These are phyloP conservation scores for Colletotrichum ledebouriae DNA, from an alignment of 2,329 filamentous ascomycete genomes.

Conservation along the genomic window DNA sequence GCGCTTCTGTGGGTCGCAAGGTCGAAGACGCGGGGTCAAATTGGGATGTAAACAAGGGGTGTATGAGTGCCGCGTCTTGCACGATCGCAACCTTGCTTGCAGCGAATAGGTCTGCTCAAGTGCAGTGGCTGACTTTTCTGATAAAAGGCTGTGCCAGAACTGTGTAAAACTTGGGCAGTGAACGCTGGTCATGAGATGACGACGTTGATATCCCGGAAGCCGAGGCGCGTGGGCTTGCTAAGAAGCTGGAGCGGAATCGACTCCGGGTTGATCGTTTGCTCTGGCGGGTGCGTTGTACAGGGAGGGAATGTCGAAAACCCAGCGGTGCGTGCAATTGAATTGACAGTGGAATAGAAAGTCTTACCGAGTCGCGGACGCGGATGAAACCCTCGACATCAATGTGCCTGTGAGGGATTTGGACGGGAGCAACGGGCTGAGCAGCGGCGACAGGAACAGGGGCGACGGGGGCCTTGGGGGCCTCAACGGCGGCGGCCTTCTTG, in stretches of 20 bases:
- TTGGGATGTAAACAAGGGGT: conserved; percentile 26
- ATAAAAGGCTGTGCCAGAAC: neutral
- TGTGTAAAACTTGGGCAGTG: neutral
- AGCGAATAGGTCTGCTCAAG: conserved; percentile 2
- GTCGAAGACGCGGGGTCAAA: conserved; percentile 44
- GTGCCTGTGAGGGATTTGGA: conserved; percentile 47
- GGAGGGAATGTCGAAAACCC: neutral
- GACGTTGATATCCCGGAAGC: conserved; percentile 5
- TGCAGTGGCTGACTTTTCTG: neutral
- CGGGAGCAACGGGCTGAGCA: conserved; percentile 49
- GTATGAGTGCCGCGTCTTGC: neutral
- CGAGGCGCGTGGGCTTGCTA: conserved; percentile 33
- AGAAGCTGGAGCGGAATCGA: neutral
- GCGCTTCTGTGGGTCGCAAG: conserved; percentile 31
- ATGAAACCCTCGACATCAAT: conserved; percentile 83
- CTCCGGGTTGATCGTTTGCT: neutral
- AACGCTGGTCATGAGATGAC: neutral
- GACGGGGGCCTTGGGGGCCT: conserved; percentile 53
- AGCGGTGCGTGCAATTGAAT: neutral
- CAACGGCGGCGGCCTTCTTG: conserved; percentile 58
- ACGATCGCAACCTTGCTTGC: neutral
- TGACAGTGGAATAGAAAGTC: conserved; percentile 49
- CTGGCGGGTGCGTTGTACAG: neutral
- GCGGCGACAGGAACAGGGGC: conserved; percentile 51
- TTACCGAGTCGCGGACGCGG: conserved; percentile 85